Percentiles rank a stretch among this genome's conserved stretches.
phyloP scores from a whole-genome alignment of 768 basidiomycete genomes.

The Mycena amicta region DNA sequence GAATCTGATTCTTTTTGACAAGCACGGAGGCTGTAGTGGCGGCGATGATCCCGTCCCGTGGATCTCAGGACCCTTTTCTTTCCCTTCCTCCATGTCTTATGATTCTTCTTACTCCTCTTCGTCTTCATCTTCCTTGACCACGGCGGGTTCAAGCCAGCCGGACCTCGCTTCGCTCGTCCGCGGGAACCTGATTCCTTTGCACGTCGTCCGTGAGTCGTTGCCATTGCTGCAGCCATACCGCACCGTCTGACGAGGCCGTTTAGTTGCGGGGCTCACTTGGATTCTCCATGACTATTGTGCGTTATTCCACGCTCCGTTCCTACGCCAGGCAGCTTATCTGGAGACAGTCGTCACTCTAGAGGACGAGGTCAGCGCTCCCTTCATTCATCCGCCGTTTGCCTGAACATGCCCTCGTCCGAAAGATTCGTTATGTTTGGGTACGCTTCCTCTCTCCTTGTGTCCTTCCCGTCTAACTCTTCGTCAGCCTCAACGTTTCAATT shows the following conservation, averaged over 20 bases:
- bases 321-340: background rate
- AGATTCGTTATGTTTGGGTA: background rate
- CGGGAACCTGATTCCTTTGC: background rate
- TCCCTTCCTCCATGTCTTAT: background rate
- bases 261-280: background rate
- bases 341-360: background rate
- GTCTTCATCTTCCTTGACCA: background rate
- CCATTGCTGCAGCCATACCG: background rate
- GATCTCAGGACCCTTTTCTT: background rate
- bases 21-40: no score
- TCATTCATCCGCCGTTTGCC: no score
- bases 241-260: background rate
- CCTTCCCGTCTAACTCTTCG: background rate
- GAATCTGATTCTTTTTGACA: no score
- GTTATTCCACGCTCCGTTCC: background rate
- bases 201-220: background rate
- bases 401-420: background rate
- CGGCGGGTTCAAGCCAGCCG: background rate
- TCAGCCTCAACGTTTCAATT: background rate
- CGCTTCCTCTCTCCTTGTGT: background rate
- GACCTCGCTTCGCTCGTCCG: background rate
- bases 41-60: no score
- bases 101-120: background rate
- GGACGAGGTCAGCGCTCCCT: background rate
- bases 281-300: background rate